Conservation (phyloP, 2,329 filamentous ascomycete genomes). For the Mycosphaerella sp. region DNA sequence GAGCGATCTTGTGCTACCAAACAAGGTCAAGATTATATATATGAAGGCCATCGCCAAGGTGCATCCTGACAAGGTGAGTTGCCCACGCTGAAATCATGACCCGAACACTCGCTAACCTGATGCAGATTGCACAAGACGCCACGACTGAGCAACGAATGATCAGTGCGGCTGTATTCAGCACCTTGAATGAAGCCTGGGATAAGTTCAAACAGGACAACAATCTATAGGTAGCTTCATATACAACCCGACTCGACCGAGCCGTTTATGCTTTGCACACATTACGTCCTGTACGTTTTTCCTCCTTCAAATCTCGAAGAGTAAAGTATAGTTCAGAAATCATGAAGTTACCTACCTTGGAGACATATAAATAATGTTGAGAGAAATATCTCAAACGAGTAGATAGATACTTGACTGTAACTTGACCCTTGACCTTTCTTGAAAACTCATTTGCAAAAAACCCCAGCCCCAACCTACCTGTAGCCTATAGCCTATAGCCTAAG, state of each 20-base stretch:
- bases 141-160: slow-evolving; percentile 63
- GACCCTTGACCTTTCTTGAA: no score
- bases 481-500: no score
- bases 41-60: slow-evolving; percentile 99
- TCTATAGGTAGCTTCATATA: background rate
- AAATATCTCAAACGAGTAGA: no score
- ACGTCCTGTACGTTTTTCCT: no score
- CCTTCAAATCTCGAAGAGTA: no score
- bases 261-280: background rate
- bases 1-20: slow-evolving; percentile 84
- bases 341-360: no score
- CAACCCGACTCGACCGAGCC: background rate
- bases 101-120: background rate
- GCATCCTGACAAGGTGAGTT: slow-evolving; percentile 93
- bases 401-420: no score
- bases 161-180: slow-evolving; percentile 57
- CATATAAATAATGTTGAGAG: no score
- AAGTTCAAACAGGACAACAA: slow-evolving; percentile 58
- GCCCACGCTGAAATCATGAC: background rate
- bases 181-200: slow-evolving; percentile 62
- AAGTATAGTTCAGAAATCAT: no score
- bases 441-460: no score
- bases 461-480: no score
- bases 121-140: slow-evolving; percentile 54
- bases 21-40: slow-evolving; percentile 94